phyloP scores from a whole-genome alignment of 805 yeast genomes.

The Kodamaea neixiangensis region DNA sequence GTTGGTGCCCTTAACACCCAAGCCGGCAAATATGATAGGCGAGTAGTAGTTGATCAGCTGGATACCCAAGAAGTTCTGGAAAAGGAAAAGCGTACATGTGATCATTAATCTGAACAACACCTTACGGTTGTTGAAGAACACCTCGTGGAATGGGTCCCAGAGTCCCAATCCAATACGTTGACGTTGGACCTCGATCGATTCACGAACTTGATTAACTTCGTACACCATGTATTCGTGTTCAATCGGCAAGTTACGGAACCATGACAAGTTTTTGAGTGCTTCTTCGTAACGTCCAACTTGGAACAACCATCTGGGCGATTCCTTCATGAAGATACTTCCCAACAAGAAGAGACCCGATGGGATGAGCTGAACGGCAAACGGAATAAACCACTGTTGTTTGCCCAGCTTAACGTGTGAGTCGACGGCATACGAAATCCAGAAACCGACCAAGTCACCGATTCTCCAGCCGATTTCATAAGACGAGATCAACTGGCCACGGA shows the following conservation, averaged over 20 bases:
- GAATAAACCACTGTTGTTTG: constrained; percentile 40
- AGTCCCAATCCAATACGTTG: constrained; percentile 32
- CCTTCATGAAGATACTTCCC: constrained; percentile 35
- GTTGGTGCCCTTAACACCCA: constrained; percentile 41
- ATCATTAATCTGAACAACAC: constrained; percentile 31
- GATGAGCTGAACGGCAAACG: constrained; percentile 41
- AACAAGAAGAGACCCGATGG: constrained; percentile 37
- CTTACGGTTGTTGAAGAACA: constrained; percentile 27
- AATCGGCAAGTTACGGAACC: constrained; percentile 37
- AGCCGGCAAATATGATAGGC: constrained; percentile 34
- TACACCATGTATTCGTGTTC: constrained; percentile 36
- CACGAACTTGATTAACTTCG: constrained; percentile 39
- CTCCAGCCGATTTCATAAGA: constrained; percentile 42
- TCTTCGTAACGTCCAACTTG: constrained; percentile 31
- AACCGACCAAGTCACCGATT: constrained; percentile 40
- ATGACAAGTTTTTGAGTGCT: constrained; percentile 34
- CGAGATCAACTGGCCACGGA: constrained; percentile 34
- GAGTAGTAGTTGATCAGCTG: constrained; percentile 43
- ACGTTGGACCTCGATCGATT: constrained; percentile 31
- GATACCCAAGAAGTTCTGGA: constrained; percentile 43
- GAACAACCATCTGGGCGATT: constrained; percentile 40
- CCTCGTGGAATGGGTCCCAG: constrained; percentile 36
- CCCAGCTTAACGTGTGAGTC: constrained; percentile 24
- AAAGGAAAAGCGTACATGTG: constrained; percentile 34
- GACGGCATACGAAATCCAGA: constrained; percentile 39